These are phyloP conservation scores for Saccharomycopsis babjevae DNA, from an alignment of 805 yeast species.

Conservation along the genomic window DNA sequence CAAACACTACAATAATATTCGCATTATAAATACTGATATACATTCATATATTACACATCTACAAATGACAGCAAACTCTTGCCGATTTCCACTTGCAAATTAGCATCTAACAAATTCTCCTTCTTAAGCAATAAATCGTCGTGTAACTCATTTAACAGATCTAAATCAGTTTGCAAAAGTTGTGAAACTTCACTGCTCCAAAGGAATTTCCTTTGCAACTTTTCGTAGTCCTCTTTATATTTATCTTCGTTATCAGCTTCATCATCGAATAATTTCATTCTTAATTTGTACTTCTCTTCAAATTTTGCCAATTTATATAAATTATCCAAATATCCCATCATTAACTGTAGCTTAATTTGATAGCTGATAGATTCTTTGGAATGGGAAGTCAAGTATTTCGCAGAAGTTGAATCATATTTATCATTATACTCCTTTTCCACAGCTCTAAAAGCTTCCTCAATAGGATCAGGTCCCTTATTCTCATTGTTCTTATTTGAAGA, in stretches of 20 bases:
- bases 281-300: not conserved
- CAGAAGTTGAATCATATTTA: conserved; percentile 11
- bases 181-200: conserved; percentile 33
- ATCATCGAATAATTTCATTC: conserved; percentile 7
- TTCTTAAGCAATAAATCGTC: conserved; percentile 33
- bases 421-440: conserved; percentile 2
- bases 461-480: conserved; percentile 13
- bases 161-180: conserved; percentile 27
- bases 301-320: not conserved
- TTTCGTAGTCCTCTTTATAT: conserved; percentile 22
- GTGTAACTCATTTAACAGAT: conserved; percentile 23
- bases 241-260: conserved; percentile 17
- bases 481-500: not conserved
- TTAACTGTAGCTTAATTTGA: not conserved
- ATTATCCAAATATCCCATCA: not conserved
- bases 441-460: conserved; percentile 16
- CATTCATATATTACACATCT: not conserved
- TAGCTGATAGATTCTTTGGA: not conserved
- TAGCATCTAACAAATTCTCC: conserved; percentile 35
- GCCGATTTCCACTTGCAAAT: conserved; percentile 25
- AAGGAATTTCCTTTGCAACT: conserved; percentile 26
- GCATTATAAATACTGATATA: not conserved
- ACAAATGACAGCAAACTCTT: not conserved
- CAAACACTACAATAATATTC: not conserved
- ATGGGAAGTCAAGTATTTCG: not conserved